A percentile compares a stretch with the other conserved stretches of the same genome.
phyloP scores from a whole-genome alignment of 2,329 filamentous ascomycete species.

The Ceratocystis cubensis region DNA sequence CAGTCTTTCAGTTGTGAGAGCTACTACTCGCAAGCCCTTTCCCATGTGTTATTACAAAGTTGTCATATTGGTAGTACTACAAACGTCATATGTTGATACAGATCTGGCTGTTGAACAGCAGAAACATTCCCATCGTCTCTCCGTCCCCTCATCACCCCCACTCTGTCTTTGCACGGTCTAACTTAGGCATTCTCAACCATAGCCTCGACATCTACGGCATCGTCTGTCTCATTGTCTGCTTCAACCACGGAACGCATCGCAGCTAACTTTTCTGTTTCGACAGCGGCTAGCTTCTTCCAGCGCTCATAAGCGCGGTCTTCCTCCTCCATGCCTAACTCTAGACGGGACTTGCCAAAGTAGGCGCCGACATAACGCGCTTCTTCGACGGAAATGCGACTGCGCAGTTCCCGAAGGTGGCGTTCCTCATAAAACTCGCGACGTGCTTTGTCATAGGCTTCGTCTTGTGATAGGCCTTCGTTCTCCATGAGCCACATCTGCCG shows the following conservation, averaged over 20 bases:
- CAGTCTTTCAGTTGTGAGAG: too few species aligned
- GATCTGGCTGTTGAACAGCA: slow-evolving; percentile 2
- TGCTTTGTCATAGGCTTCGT: slow-evolving; percentile 69
- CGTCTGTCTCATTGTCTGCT: slow-evolving; percentile 7
- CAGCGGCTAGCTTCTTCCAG: slow-evolving; percentile 70
- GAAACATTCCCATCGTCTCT: background rate
- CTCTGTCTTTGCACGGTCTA: background rate
- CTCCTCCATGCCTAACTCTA: slow-evolving; percentile 68
- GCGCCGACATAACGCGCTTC: slow-evolving; percentile 78
- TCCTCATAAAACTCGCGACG: slow-evolving; percentile 83
- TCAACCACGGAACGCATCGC: slow-evolving; percentile 30
- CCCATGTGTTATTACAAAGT: slow-evolving; percentile 2
- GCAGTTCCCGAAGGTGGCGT: slow-evolving; percentile 70
- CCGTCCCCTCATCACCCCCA: background rate
- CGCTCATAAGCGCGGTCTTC: slow-evolving; percentile 69
- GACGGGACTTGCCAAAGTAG: slow-evolving; percentile 66
- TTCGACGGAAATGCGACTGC: slow-evolving; percentile 70
- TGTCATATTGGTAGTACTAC: slow-evolving; percentile 6
- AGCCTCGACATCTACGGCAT: slow-evolving; percentile 4
- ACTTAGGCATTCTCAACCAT: slow-evolving; percentile 11
- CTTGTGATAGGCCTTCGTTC: slow-evolving; percentile 45
- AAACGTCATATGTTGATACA: slow-evolving; percentile 9
- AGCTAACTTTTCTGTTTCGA: slow-evolving; percentile 34
- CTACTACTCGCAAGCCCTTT: background rate
- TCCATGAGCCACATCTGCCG: slow-evolving; percentile 78